Conservation (phyloP, 2,329 filamentous ascomycete genomes). For the Trichophaea hybrida region DNA sequence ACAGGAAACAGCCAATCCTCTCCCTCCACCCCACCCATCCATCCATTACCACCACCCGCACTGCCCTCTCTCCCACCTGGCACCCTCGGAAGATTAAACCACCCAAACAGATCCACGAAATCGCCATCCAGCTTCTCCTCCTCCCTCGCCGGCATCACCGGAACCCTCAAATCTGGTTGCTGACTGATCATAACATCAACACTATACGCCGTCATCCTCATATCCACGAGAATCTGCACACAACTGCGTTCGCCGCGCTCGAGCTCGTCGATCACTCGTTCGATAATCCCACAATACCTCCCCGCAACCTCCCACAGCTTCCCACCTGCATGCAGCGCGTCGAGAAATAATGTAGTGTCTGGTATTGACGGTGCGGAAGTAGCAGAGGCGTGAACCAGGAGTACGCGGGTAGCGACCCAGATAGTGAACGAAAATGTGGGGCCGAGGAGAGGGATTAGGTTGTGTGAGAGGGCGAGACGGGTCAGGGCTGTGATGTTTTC, state of each 20-base stretch:
- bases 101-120: constrained; percentile 85
- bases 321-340: constrained; percentile 66
- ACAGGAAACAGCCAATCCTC: constrained; percentile 3
- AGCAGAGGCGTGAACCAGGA: constrained; percentile 80
- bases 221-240: constrained; percentile 76
- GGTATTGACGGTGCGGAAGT: constrained; percentile 63
- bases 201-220: constrained; percentile 81
- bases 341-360: constrained; percentile 68
- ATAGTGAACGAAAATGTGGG: constrained; percentile 84
- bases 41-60: background rate
- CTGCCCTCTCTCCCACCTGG: background rate
- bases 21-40: background rate
- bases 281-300: constrained; percentile 64
- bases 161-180: constrained; percentile 45
- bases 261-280: constrained; percentile 73
- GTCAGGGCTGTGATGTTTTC: constrained; percentile 67
- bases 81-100: constrained; percentile 78
- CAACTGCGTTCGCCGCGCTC: constrained; percentile 56
- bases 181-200: constrained; percentile 78
- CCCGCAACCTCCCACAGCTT: constrained; percentile 73
- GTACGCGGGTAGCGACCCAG: constrained; percentile 76
- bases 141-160: constrained; percentile 20
- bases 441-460: constrained; percentile 63
- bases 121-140: constrained; percentile 45
- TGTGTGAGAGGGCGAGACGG: constrained; percentile 61